These are phyloP conservation scores for Santalum album DNA, from an alignment of 164 flowering plant species.

Conservation along the genomic window DNA sequence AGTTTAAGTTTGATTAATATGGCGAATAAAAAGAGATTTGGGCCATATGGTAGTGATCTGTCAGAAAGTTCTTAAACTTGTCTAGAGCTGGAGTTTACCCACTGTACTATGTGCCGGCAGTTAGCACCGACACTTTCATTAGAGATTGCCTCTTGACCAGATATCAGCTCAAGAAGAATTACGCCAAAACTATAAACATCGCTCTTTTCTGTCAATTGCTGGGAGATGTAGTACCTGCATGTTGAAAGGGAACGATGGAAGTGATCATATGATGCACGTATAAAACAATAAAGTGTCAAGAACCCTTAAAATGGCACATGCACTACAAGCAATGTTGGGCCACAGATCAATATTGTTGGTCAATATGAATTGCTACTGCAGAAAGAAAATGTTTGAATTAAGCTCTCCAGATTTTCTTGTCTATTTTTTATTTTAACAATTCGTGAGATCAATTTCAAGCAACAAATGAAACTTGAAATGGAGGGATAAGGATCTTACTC, in stretches of 20 bases:
- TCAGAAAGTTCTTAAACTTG: not conserved
- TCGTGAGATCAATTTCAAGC: not conserved
- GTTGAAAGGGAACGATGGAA: not conserved
- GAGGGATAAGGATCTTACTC: conserved; percentile 52
- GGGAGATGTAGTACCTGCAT: conserved; percentile 86
- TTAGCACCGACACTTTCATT: conserved; percentile 79
- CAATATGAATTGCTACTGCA: too few relatives aligned
- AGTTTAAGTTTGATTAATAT: too few relatives aligned
- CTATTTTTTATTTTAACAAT: too few relatives aligned
- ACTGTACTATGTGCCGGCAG: conserved; percentile 94
- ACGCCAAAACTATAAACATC: conserved; percentile 98
- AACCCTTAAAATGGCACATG: too few relatives aligned
- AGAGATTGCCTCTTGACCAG: conserved; percentile 94
- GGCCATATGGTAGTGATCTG: too few relatives aligned
- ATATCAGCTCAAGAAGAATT: conserved; percentile 89
- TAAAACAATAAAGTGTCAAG: too few relatives aligned
- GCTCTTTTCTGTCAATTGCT: conserved; percentile 92
- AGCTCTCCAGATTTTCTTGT: too few relatives aligned
- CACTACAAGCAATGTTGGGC: too few relatives aligned
- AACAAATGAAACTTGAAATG: not conserved
- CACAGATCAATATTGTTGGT: too few relatives aligned
- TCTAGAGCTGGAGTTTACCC: conserved; percentile 45
- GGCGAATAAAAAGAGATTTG: too few relatives aligned
- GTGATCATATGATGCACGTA: not conserved
- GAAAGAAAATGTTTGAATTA: too few relatives aligned